Evolutionary conservation across 202 grass and related monocot genomes (phyloP).

Genomic region (Eragrostis tef): DNA sequence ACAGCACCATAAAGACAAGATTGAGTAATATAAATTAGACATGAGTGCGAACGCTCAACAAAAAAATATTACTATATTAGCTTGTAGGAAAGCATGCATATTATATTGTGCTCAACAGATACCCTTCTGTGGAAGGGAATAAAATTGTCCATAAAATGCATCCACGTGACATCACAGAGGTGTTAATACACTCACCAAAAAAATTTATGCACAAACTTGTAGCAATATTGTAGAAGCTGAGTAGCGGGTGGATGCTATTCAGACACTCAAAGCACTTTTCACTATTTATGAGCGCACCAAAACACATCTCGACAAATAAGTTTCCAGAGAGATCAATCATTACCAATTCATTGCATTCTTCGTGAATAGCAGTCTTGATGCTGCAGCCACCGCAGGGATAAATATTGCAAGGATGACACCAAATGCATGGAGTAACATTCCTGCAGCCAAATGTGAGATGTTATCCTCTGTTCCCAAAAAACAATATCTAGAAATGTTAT

Average conservation of each 20-base stretch:
- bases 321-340: slow-evolving; percentile 30
- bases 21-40: neutral
- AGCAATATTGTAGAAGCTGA: slow-evolving; percentile 3
- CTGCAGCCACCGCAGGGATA: slow-evolving; percentile 72
- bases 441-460: slow-evolving; percentile 56
- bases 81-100: slow-evolving; percentile 32
- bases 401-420: slow-evolving; percentile 76
- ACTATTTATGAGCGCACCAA: neutral
- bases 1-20: slow-evolving; percentile 27
- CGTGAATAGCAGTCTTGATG: slow-evolving; percentile 79
- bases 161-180: neutral
- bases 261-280: neutral
- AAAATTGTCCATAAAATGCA: slow-evolving; percentile 21
- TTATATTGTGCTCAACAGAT: neutral
- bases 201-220: slow-evolving; percentile 5
- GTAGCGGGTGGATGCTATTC: slow-evolving; percentile 2
- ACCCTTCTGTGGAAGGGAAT: neutral
- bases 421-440: slow-evolving; percentile 81
- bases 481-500: slow-evolving; percentile 40
- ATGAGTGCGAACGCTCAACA: neutral
- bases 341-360: slow-evolving; percentile 99
- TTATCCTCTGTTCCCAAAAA: neutral
- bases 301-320: neutral
- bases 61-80: slow-evolving; percentile 1
- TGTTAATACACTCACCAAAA: neutral